Evolutionary conservation across 139 green algal species (phyloP), one percentile per base, ranked within the genome.

Genomic region (Micractinium sp.): DNA sequence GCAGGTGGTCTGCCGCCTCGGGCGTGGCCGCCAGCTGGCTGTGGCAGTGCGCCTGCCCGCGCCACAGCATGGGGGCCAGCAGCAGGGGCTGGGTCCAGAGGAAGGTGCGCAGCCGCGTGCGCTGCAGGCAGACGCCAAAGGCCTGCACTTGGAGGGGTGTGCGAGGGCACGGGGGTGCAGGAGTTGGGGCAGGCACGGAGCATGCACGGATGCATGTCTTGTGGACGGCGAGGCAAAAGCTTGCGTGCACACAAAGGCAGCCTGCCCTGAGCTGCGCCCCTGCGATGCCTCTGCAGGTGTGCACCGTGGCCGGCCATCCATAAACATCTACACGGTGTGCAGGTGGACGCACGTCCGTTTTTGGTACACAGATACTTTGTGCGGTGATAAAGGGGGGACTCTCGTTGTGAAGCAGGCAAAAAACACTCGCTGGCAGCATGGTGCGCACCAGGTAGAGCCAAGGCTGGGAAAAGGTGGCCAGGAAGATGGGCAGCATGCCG

Each of bases 391-490:
- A n/a, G n/a, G n/a, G n/a, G n/a, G n/a, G n/a, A n/a, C n/a, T n/a
- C n/a, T n/a, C n/a, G n/a, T n/a, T n/a, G n/a, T n/a, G n/a, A n/a
- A n/a, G n/a, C 47, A 56, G 7, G 9, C 47, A 56, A 5, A 56
- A 56, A 56, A 56, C n/a, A n/a, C n/a, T 5, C 47, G 47, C 47
- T 56, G 47, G 7, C 47, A 5, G 9, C 47, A 16, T 56, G 47
- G 47, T 9, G 38, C 76, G 36, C 76, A 82, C 78, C 78, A 83
- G 78, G 78, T 83, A 83, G 22, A 83, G 78, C 78, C 78, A 83
- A 38, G 78, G 78, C 78, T 83, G 78, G 78, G 22, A 83, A 22
- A 83, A 83, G 78, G 36, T 38, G 23, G 78, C 78, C 13, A 83
- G 78, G 25, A 83, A 83, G 23, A 63, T 31, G 78, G 78, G 78